Conservation (phyloP, 331 rosid genomes). For the Phaseolus coccineus region DNA sequence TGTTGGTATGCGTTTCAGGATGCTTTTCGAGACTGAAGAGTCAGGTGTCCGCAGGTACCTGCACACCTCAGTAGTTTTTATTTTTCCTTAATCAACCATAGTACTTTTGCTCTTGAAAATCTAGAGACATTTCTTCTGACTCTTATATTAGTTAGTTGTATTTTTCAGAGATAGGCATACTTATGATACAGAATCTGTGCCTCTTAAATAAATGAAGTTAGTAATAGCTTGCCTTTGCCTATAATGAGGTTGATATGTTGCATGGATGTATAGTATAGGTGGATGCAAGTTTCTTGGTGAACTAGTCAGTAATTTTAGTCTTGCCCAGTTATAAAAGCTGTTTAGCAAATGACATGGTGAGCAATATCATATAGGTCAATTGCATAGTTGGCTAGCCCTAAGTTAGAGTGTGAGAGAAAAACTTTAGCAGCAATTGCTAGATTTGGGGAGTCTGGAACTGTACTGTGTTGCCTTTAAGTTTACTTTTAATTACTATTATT, state of each 20-base stretch:
- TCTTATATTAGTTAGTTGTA: background rate
- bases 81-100: background rate
- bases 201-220: slow-evolving; percentile 13
- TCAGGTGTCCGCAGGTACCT: slow-evolving; percentile 88
- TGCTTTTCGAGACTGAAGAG: slow-evolving; percentile 97
- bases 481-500: background rate
- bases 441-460: slow-evolving; percentile 21
- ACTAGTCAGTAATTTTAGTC: background rate
- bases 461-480: background rate
- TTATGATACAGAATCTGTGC: background rate
- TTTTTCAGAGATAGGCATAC: slow-evolving; percentile 15
- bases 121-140: slow-evolving; percentile 3
- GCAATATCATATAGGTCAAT: background rate
- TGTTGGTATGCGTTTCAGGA: slow-evolving; percentile 97
- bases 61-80: slow-evolving; percentile 9
- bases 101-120: slow-evolving; percentile 2
- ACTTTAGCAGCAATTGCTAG: background rate
- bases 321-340: background rate
- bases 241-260: background rate
- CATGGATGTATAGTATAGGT: background rate
- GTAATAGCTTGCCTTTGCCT: slow-evolving; percentile 5
- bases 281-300: slow-evolving; percentile 13
- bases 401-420: background rate
- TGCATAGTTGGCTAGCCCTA: slow-evolving; percentile 4
- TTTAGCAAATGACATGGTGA: background rate